These are phyloP conservation scores for Sarocladiaceae sp. DNA, from an alignment of 2,329 filamentous ascomycete species.

Conservation along the genomic window DNA sequence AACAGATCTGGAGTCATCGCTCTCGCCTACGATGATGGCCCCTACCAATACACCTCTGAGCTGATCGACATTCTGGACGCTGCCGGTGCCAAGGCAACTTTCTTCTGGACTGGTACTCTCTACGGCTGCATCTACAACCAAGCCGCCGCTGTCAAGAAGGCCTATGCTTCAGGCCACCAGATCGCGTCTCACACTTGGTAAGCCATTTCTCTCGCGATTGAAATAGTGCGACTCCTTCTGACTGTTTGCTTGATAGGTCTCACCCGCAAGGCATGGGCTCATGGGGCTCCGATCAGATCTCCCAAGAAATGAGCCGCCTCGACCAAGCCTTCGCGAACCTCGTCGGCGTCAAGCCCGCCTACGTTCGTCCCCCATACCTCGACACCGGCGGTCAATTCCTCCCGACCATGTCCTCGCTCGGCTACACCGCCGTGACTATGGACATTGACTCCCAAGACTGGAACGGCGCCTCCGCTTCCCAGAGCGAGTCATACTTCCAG, in stretches of 20 bases:
- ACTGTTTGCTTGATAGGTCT: conserved; percentile 21
- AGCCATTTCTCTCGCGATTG: conserved; percentile 7
- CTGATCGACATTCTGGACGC: conserved; percentile 47
- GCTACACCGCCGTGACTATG: conserved; percentile 58
- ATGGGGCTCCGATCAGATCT: conserved; percentile 33
- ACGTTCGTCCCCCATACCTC: conserved; percentile 47
- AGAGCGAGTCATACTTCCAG: conserved; percentile 50
- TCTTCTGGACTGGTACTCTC: conserved; percentile 48
- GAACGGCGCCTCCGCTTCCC: conserved; percentile 44
- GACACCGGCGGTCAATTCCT: conserved; percentile 41
- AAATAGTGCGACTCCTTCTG: not conserved
- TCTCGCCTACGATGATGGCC: conserved; percentile 51
- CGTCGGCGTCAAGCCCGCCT: conserved; percentile 43
- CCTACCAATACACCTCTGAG: conserved; percentile 42
- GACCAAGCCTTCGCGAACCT: conserved; percentile 49
- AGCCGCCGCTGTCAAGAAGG: conserved; percentile 47
- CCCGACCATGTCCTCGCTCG: conserved; percentile 37
- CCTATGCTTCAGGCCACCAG: conserved; percentile 47
- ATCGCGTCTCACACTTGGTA: conserved; percentile 51
- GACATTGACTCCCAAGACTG: conserved; percentile 61
- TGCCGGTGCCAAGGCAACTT: conserved; percentile 47
- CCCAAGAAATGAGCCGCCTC: conserved; percentile 43
- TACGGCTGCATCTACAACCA: conserved; percentile 49
- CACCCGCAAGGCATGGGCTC: conserved; percentile 39
- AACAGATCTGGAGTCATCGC: conserved; percentile 39